Evolutionary conservation across 768 basidiomycete species (phyloP).

Genomic region (Hygrocybe punicea): DNA sequence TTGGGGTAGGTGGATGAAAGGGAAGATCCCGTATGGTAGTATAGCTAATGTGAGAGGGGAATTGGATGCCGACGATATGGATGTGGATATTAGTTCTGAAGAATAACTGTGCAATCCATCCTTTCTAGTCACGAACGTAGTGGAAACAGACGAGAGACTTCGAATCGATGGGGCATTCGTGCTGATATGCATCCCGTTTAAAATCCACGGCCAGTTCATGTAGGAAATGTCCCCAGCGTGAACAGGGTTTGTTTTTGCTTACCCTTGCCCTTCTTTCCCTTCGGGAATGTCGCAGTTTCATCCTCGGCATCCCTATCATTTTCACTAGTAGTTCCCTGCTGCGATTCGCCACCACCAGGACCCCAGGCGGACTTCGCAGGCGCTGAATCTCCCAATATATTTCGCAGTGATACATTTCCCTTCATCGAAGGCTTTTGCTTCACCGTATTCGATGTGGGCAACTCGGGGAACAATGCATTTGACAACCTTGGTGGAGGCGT

Average conservation of each 20-base stretch:
- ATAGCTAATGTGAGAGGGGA: constrained; percentile 63
- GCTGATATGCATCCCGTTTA: background rate
- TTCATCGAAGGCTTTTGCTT: constrained; percentile 47
- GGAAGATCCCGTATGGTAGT: constrained; percentile 62
- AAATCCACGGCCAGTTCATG: constrained; percentile 18
- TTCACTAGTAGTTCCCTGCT: background rate
- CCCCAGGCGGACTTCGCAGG: constrained; percentile 45
- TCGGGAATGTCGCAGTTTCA: constrained; percentile 25
- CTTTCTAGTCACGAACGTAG: too few relatives aligned
- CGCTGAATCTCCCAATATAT: constrained; percentile 55
- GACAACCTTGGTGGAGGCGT: constrained; percentile 47
- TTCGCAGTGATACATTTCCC: constrained; percentile 64
- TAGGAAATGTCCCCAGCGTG: constrained; percentile 52
- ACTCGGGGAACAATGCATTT: constrained; percentile 61
- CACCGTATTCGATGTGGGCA: constrained; percentile 47
- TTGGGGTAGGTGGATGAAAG: constrained; percentile 68
- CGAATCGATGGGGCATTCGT: constrained; percentile 39
- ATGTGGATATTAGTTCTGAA: background rate
- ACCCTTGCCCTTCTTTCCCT: constrained; percentile 73
- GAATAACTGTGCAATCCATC: too few relatives aligned
- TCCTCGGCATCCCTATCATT: constrained; percentile 13
- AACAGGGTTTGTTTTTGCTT: constrained; percentile 86
- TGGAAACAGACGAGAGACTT: too few relatives aligned
- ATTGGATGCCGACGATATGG: constrained; percentile 17
- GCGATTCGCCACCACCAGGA: constrained; percentile 7